Conservation (phyloP, 2,329 filamentous ascomycete species). For the Colletotrichum liriopes region DNA sequence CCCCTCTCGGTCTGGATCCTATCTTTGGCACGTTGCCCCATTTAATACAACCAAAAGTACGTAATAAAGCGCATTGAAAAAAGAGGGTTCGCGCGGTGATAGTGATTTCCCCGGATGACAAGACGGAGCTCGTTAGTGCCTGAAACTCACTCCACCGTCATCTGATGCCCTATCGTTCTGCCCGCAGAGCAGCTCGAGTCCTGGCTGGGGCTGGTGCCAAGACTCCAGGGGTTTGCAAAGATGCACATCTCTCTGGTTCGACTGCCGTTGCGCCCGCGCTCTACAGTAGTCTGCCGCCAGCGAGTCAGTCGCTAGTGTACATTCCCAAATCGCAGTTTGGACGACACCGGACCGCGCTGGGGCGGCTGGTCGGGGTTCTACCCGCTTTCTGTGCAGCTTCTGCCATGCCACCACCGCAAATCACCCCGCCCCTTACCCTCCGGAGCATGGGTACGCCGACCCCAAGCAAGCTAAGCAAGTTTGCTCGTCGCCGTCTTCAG, state of each 20-base stretch:
- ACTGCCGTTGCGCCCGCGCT: not conserved
- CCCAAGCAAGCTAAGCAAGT: not conserved
- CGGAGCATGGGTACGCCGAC: conserved; percentile 4
- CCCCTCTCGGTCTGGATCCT: conserved; percentile 41
- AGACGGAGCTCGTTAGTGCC: conserved; percentile 7
- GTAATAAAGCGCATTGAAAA: conserved; percentile 35
- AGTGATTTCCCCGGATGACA: conserved; percentile 28
- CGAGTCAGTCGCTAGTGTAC: conserved; percentile 27
- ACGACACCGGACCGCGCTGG: conserved; percentile 17
- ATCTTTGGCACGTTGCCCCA: conserved; percentile 29
- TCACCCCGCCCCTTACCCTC: conserved; percentile 14
- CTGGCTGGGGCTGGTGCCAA: not conserved
- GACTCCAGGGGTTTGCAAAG: not conserved
- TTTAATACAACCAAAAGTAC: conserved; percentile 29
- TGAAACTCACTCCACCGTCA: conserved; percentile 31
- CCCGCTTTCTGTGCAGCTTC: conserved; percentile 36
- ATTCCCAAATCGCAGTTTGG: conserved; percentile 1
- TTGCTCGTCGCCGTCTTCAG: not conserved
- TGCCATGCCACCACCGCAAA: conserved; percentile 30
- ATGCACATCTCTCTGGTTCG: not conserved
- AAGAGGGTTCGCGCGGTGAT: conserved; percentile 31
- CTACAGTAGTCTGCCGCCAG: conserved; percentile 12
- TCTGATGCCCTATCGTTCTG: conserved; percentile 18
- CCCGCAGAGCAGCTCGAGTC: not conserved
- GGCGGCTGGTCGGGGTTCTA: conserved; percentile 35